phyloP scores from a whole-genome alignment of 2,329 filamentous ascomycete species.

The Chaetomiaceae sp. region DNA sequence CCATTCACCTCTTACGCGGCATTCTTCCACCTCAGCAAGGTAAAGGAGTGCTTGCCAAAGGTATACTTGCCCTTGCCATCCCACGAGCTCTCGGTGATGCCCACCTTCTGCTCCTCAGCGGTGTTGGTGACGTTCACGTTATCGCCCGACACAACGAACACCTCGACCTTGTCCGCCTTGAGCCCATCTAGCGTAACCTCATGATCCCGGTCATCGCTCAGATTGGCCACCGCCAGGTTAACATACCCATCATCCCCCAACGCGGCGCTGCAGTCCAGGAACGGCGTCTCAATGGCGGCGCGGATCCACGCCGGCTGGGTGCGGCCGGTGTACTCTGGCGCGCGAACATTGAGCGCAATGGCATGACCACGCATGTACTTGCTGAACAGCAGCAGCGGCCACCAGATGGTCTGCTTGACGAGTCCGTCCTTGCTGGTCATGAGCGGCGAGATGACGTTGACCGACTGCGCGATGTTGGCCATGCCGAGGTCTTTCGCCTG shows the following conservation, averaged over 20 bases:
- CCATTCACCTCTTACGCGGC: too few species aligned
- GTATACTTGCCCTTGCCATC: constrained; percentile 54
- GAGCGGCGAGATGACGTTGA: constrained; percentile 71
- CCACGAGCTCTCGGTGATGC: constrained; percentile 49
- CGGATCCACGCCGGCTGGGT: constrained; percentile 61
- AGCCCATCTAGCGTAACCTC: constrained; percentile 55
- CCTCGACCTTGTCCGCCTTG: constrained; percentile 25
- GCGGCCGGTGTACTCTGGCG: constrained; percentile 58
- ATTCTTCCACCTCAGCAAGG: constrained; percentile 45
- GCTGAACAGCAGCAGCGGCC: constrained; percentile 63
- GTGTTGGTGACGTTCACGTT: constrained; percentile 56
- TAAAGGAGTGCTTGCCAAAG: constrained; percentile 66
- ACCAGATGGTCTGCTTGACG: constrained; percentile 68
- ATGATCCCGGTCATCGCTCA: constrained; percentile 55
- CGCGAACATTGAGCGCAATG: constrained; percentile 58
- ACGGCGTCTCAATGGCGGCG: constrained; percentile 61
- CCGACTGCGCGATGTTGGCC: constrained; percentile 71
- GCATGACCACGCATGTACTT: constrained; percentile 69
- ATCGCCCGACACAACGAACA: constrained; percentile 27
- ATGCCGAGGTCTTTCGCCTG: constrained; percentile 67
- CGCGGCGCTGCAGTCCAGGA: constrained; percentile 60
- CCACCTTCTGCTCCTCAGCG: constrained; percentile 51
- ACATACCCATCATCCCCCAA: constrained; percentile 53
- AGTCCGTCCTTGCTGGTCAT: constrained; percentile 63
- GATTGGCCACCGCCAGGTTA: constrained; percentile 67